phyloP scores from a whole-genome alignment of 495 filamentous ascomycete species.

The Cryomyces minteri region DNA sequence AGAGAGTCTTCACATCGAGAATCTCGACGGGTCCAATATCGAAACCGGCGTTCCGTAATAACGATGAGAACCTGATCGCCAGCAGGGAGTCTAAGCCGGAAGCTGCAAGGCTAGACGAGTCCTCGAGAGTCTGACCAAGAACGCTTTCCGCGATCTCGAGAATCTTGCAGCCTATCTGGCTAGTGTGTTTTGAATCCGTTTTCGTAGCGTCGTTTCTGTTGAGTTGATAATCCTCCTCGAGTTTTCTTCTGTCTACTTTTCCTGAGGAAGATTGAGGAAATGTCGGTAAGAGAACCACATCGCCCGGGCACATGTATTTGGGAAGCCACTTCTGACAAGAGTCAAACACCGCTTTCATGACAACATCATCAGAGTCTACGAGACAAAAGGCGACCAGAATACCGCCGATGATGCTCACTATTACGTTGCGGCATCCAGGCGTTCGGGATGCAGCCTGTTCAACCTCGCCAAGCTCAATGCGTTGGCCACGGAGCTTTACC shows the following conservation, averaged over 20 bases:
- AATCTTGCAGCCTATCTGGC: conserved; percentile 26
- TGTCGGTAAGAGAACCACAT: conserved; percentile 37
- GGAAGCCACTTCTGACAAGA: conserved; percentile 57
- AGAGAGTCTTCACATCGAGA: conserved; percentile 31
- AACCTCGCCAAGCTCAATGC: conserved; percentile 69
- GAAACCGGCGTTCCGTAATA: conserved; percentile 32
- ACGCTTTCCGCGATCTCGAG: conserved; percentile 26
- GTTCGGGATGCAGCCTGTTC: conserved; percentile 46
- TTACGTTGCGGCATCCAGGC: conserved; percentile 30
- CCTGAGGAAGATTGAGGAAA: conserved; percentile 62
- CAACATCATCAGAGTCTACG: conserved; percentile 15
- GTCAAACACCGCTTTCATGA: conserved; percentile 26
- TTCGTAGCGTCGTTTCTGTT: conserved; percentile 8
- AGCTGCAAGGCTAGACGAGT: conserved; percentile 26
- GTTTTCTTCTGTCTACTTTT: conserved; percentile 48
- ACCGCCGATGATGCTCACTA: conserved; percentile 39
- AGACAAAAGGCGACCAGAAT: conserved; percentile 52
- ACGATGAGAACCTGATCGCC: conserved; percentile 47
- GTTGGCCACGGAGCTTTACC: conserved; percentile 65
- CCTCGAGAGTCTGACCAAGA: conserved; percentile 24
- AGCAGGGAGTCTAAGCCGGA: conserved; percentile 54
- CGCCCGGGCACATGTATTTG: conserved; percentile 56
- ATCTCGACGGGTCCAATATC: conserved; percentile 34
- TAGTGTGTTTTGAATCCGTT: not conserved
- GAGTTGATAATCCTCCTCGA: conserved; percentile 35